Base-by-base conservation (phyloP, 2,329 filamentous ascomycete species). In the Fusarium mexicanum region DNA sequence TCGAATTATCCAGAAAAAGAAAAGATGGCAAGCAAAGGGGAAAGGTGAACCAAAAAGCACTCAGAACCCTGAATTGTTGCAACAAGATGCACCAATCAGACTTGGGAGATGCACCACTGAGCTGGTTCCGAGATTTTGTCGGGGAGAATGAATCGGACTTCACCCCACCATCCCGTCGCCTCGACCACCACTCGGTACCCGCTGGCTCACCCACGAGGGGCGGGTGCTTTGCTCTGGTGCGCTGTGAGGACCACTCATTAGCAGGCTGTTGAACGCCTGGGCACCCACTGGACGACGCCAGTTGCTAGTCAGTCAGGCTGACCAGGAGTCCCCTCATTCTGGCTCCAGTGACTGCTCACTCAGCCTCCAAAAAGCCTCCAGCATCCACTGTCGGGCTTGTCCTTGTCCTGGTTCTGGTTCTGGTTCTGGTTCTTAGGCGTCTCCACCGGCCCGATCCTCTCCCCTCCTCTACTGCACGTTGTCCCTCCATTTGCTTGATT, bases 41-140 rank as follows among this genome's bases (percentile, higher is more conserved):
- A 60, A 38, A 67, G 59, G 61, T 18, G 50, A 61, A 55, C 38
- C 61, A 68, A 74, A 73, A 76, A 69, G 58, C 51, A 67, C 71
- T 63, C 64, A 66, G 50, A 62, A 73, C 65, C 65, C 73, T 73
- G 69, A 71, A 48, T 57, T 63, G 38, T 59, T 51, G 69, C 43
- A 60, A 60, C 41, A 60, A 33, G 48, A 43, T 24, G 47, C 61
- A 59, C 74, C 76, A 78, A 78, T 76, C 70, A 76, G 63, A 50
- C 33, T 29, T 43, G 29, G 38, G 35, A 53, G 59, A 71, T 73
- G 57, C 69, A 75, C 73, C 71, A 75, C 75, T 65, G 70, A 76
- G 67, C 74, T 71, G 64, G 65, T 78, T 72, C 72, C 77, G 77
- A 78, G 74, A 73, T 76, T 78, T 78, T 77, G 77, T 77, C 76